phyloP scores from a whole-genome alignment of 208 protist genomes.

The Zelonia costaricensis region DNA sequence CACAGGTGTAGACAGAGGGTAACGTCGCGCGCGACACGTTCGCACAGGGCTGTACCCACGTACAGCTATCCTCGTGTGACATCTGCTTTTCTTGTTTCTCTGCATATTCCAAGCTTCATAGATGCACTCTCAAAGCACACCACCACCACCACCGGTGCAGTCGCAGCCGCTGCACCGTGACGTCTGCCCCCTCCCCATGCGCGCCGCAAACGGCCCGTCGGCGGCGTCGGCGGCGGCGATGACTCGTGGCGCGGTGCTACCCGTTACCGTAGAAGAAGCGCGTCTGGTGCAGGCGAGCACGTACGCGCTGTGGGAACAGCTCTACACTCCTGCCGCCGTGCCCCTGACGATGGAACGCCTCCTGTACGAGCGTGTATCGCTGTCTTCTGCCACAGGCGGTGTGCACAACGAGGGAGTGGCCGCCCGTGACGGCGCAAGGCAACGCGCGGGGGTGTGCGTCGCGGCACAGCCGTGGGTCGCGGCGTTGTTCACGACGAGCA shows the following conservation, averaged over 20 bases:
- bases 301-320: constrained; percentile 62
- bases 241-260: too few relatives aligned
- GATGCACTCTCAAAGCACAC: too few relatives aligned
- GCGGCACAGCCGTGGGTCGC: too few relatives aligned
- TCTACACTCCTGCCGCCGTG: constrained; percentile 34
- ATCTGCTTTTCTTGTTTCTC: background rate
- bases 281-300: constrained; percentile 24
- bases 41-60: background rate
- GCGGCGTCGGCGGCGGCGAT: background rate
- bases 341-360: constrained; percentile 39
- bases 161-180: too few relatives aligned
- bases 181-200: constrained; percentile 1
- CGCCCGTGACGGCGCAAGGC: background rate
- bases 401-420: background rate
- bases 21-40: too few relatives aligned
- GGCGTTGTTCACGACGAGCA: too few relatives aligned
- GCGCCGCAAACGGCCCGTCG: background rate
- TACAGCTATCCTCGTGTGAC: background rate
- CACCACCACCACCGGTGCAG: too few relatives aligned
- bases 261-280: background rate
- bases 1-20: too few relatives aligned
- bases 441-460: too few relatives aligned
- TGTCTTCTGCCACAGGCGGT: background rate
- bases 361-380: constrained; percentile 14
- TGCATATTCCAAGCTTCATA: too few relatives aligned